Base-by-base conservation (phyloP, 2,329 filamentous ascomycete species). In the Orbilia quercus region DNA sequence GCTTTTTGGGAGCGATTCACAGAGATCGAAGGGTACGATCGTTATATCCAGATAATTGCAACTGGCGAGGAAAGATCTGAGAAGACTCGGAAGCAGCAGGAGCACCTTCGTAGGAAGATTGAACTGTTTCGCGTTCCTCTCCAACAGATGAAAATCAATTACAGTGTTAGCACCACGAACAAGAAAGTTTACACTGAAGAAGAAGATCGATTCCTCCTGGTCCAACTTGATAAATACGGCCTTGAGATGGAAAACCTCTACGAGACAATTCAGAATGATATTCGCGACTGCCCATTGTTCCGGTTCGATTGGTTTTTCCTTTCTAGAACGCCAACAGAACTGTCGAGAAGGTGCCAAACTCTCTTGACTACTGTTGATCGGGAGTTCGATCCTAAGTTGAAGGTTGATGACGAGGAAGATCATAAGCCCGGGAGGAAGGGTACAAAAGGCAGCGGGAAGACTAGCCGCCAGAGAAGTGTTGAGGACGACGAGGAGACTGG, bases 171-270 rank as follows among this genome's bases (percentile, higher is more conserved):
- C 5, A 99, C 95, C 1, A 99, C 96, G 7, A 99, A 99, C 86
- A 99, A 99, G 84, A 99, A 99, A 83, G 93, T 99, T 0, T 99
- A 99, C 80, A 98, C 93, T 0, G 96, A 99, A 80, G 95, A 99
- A 80, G 95, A 99, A 81, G 95, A 99, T 80, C 88, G 95, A 2
- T 99, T 99, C 82, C 82, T 99, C 58, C 85, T 99, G 34, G 94
- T 99, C 54, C 90, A 97, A 82, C 85, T 99, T 4, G 92, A 99
- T 82, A 91, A 90, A 80, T 90, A 92, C 77, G 95, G 96, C 5
- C 89, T 99, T 36, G 96, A 99, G 79, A 90, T 90, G 1, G 94
- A 98, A 78, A 88, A 88, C 34, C 86, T 99, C 75, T 96, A 95
- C 80, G 95, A 99, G 78, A 89, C 89, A 80, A 96, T 99, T 79